Evolutionary conservation across 2,329 filamentous ascomycete genomes (phyloP).

Genomic region (Claviceps sp.): DNA sequence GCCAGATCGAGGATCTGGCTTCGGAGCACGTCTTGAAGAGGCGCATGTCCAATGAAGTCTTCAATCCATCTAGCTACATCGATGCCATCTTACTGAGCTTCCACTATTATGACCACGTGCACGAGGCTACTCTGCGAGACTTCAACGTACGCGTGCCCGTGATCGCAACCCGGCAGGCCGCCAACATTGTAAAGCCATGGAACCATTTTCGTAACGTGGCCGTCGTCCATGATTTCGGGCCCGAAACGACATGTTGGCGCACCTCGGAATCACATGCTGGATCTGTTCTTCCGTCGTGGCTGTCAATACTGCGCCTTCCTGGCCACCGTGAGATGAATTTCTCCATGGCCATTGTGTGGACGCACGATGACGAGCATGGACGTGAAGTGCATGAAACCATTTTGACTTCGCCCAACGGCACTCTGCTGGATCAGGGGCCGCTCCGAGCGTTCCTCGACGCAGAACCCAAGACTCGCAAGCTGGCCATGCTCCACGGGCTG

Average conservation of each 20-base stretch:
- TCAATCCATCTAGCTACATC: slow-evolving; percentile 7
- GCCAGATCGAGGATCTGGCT: slow-evolving; percentile 6
- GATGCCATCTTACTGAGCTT: slow-evolving; percentile 6
- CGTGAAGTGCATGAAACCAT: slow-evolving; percentile 5
- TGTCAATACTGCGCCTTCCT: slow-evolving; percentile 5
- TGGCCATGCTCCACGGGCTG: slow-evolving; percentile 6
- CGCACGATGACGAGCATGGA: slow-evolving; percentile 1
- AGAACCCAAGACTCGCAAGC: slow-evolving; percentile 5
- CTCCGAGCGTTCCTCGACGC: slow-evolving; percentile 5
- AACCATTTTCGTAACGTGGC: slow-evolving; percentile 6
- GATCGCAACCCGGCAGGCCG: slow-evolving; percentile 6
- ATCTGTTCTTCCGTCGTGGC: slow-evolving; percentile 3
- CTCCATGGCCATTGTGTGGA: slow-evolving; percentile 6
- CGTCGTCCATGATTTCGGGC: slow-evolving; percentile 2
- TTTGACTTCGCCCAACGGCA: slow-evolving; percentile 5
- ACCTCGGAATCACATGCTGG: slow-evolving; percentile 2
- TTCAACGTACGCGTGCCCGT: slow-evolving; percentile 5
- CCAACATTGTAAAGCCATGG: slow-evolving; percentile 7
- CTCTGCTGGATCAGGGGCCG: slow-evolving; percentile 1
- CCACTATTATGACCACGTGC: slow-evolving; percentile 6
- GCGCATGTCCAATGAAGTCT: slow-evolving; percentile 7
- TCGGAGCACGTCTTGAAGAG: slow-evolving; percentile 5
- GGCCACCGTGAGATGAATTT: slow-evolving; percentile 8
- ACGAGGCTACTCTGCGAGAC: slow-evolving; percentile 6
- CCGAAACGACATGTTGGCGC: slow-evolving; percentile 3